Conservation (phyloP, 2,329 filamentous ascomycete genomes). For the Lasiodiplodia citricola region DNA sequence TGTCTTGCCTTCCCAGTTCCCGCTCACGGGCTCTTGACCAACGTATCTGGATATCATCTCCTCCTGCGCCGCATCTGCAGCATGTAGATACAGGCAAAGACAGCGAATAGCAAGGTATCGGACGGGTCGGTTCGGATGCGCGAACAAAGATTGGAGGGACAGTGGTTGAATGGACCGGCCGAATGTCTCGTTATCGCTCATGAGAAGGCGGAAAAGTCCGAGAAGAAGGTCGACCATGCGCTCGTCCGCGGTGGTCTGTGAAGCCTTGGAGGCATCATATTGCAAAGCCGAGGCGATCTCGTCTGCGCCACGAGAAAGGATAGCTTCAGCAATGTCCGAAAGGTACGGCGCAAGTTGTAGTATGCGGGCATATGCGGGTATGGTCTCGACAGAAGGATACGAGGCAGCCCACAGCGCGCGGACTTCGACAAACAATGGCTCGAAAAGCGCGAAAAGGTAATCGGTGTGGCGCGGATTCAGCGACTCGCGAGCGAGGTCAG, state of each 20-base stretch:
- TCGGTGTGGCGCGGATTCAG: slow-evolving; percentile 74
- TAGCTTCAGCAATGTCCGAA: slow-evolving; percentile 70
- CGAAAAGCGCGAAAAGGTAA: slow-evolving; percentile 74
- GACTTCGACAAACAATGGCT: slow-evolving; percentile 78
- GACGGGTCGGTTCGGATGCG: slow-evolving; percentile 62
- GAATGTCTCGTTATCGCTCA: slow-evolving; percentile 74
- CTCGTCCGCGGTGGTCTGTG: slow-evolving; percentile 42
- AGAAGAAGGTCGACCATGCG: slow-evolving; percentile 61
- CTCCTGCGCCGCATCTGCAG: slow-evolving; percentile 79
- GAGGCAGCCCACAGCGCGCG: slow-evolving; percentile 76
- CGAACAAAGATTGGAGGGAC: slow-evolving; percentile 72
- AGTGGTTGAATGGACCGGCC: slow-evolving; percentile 67
- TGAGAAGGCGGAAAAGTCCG: slow-evolving; percentile 78
- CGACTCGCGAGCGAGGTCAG: slow-evolving; percentile 70
- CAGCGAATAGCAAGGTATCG: slow-evolving; percentile 83
- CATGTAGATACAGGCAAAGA: slow-evolving; percentile 78
- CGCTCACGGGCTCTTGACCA: slow-evolving; percentile 66
- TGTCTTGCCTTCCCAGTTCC: slow-evolving; percentile 73
- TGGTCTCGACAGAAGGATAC: slow-evolving; percentile 41
- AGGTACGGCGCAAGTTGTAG: slow-evolving; percentile 83
- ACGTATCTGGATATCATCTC: slow-evolving; percentile 71
- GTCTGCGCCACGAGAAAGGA: slow-evolving; percentile 29
- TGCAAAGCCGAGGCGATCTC: slow-evolving; percentile 7
- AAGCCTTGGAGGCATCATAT: neutral
- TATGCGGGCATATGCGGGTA: slow-evolving; percentile 78